Conservation (phyloP, 495 filamentous ascomycete genomes). For the Podospora tetraspora region DNA sequence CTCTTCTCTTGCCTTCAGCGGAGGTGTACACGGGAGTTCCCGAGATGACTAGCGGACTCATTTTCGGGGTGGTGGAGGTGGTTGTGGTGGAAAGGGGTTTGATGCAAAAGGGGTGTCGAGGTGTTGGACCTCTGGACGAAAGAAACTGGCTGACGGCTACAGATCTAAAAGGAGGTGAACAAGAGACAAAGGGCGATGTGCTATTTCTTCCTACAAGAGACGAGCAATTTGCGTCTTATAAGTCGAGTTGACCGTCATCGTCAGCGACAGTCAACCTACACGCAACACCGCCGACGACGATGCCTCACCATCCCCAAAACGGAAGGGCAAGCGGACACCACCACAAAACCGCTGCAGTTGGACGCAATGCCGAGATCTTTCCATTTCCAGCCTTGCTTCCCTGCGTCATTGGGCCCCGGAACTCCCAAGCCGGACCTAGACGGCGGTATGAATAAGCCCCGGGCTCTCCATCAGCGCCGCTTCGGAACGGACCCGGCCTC, state of each 20-base stretch:
- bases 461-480: not conserved
- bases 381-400: not conserved
- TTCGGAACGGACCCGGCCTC: not conserved
- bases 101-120: not conserved
- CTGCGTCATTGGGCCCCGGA: not conserved
- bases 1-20: conserved; percentile 16
- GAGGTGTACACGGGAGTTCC: conserved; percentile 14
- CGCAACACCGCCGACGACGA: not conserved
- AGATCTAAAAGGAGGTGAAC: not conserved
- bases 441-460: not conserved
- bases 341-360: not conserved
- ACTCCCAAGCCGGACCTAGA: not conserved
- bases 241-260: not conserved
- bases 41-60: not conserved
- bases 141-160: not conserved
- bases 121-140: not conserved
- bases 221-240: not conserved
- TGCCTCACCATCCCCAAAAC: not conserved
- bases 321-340: not conserved
- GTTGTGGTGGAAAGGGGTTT: not conserved
- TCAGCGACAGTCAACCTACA: not conserved
- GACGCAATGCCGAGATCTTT: not conserved
- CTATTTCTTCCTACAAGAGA: not conserved
- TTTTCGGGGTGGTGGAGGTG: not conserved
- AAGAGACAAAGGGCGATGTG: not conserved